Base-by-base conservation (phyloP, 1,139 yeast genomes). In the Eremothecium gossypii region DNA sequence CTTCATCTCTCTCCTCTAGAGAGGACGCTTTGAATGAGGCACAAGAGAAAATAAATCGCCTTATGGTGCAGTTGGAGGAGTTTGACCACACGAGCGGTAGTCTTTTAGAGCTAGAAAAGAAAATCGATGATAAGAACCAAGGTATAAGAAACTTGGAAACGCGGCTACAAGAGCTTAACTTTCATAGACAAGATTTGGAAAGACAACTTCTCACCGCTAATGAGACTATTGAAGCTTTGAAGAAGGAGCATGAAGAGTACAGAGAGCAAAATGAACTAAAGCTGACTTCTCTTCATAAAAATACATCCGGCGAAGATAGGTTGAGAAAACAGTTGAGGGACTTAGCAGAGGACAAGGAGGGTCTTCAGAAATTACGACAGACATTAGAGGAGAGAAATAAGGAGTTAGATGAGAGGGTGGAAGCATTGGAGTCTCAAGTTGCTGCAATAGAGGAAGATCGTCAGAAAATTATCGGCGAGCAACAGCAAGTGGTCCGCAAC, bases 31-130 rank as follows among this genome's bases (percentile, higher is more conserved):
- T 53, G 11, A 46, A 45, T 10, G 53, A 54, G 23, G 33, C 49
- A 32, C 45, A 45, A 30, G 40, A 39, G 32, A 49, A 51, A 33
- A 41, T 54, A 11, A 40, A 50, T 13, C 48, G 54, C 20, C 45
- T 49, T 23, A 32, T 40, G 2, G 35, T 40, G 23, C 49, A 49
- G 31, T 38, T 49, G 20, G 49, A 48, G 33, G 53, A 49, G 30
- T 48, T 45, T 43, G 53, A 49, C 36, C 50, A 49, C 28, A 45
- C 42, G 12, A 48, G 52, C n/a, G 49, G 52, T 8, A 43, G 45
- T 13, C 34, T 49, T n/a, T 26, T 46, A 30, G 47, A 46, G 37
- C 33, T 49, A 20, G 50, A 49, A 32, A 43, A 36, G 17, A 39
- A 41, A 12, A 33, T 49, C 4, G 50, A 46, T 11, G 36, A 40